Percentiles rank a stretch among this genome's conserved stretches.
Evolutionary conservation across 305 asterid species (phyloP).

Genomic region (Fraxinus dipetala): DNA sequence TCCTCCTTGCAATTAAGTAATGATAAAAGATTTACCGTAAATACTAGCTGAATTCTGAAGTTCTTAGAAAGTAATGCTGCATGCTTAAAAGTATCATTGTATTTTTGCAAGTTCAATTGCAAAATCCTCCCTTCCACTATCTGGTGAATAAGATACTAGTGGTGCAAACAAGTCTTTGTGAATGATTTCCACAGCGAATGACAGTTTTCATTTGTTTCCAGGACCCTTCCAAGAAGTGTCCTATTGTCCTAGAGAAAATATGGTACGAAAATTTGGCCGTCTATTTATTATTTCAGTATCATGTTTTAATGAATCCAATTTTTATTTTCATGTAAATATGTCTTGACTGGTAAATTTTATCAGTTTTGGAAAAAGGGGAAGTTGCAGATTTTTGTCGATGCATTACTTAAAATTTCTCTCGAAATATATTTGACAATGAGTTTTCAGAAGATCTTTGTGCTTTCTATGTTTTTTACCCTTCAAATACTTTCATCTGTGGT

Average conservation of each 20-base stretch:
- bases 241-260: constrained; percentile 57
- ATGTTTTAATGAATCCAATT: not conserved
- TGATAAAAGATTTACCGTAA: not conserved
- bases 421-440: not conserved
- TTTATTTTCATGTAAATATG: not conserved
- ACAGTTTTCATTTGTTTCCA: constrained; percentile 41
- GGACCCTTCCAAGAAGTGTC: constrained; percentile 87
- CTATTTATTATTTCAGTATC: constrained; percentile 12
- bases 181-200: constrained; percentile 10
- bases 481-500: not conserved
- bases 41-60: not conserved
- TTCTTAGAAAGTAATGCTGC: not conserved
- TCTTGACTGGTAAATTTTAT: not conserved
- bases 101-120: not conserved
- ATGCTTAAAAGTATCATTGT: not conserved
- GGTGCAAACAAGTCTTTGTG: constrained; percentile 17
- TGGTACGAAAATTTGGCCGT: constrained; percentile 47
- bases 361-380: not conserved
- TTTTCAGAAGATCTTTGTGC: not conserved
- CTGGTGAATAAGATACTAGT: constrained; percentile 1
- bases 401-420: not conserved
- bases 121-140: not conserved
- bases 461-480: not conserved
- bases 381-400: constrained; percentile 13
- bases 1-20: constrained; percentile 16